Base-by-base conservation (phyloP, 176 grass and related monocot species). In the Calamus simplicifolius region DNA sequence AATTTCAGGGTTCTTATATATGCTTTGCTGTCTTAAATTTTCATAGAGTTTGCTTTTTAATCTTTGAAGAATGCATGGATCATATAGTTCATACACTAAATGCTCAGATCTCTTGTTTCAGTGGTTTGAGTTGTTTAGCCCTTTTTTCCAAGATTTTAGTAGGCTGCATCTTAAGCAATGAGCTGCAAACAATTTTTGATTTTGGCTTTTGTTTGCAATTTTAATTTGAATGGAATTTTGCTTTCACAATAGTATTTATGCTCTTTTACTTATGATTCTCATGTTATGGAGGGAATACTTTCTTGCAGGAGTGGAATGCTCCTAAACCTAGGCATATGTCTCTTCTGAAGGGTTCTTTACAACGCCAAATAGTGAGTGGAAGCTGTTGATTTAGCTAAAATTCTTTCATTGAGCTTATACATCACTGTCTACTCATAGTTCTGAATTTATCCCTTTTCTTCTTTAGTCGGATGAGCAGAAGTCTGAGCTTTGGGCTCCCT, bases 291-390 rank as follows among this genome's bases (percentile, higher is more conserved):
- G 0, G 35, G 35, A 43, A 59, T 59, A 52, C 23, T 62, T 2
- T 52, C 71, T 25, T 71, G 60, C 73, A 89, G 90, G 90, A 95
- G 69, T 95, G 90, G 90, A 89, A 89, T 81, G 73, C 82, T 21
- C 90, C 90, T 51, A 86, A 95, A 49, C 85, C 85, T 16, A 83
- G 78, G 85, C 85, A 95, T 50, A 73, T 77, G 18, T 69, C 76
- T 31, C 82, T 95, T 79, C 50, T 95, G 57, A 83, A 74, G 10
- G 79, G 62, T 49, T 82, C 85, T 54, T 73, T 81, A 49, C 62
- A 18, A 50, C 79, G 76, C 48, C 14, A 27, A 64, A 68, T 75
- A 25, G 90, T 95, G 59, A 86, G 90, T 77, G 25, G 35, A 43
- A 19, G 15, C 5, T 30, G 19, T 43, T 80, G 52, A 69, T 61